Conservation (phyloP, 2,329 filamentous ascomycete species). For the Zasmidium angulare region DNA sequence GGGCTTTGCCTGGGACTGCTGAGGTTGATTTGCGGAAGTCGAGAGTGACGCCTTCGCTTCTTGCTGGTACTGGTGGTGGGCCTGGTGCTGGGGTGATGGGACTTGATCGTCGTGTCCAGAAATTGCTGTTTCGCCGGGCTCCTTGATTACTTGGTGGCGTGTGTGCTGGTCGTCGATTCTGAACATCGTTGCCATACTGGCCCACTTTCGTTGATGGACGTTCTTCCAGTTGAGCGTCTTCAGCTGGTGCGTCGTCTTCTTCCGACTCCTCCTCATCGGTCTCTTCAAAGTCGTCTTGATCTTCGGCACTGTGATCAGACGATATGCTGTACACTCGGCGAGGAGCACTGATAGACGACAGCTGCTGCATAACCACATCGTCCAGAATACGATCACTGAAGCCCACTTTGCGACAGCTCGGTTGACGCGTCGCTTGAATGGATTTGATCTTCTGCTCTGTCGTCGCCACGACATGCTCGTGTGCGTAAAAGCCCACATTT, state of each 20-base stretch:
- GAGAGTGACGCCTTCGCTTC: constrained; percentile 5
- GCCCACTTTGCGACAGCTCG: constrained; percentile 13
- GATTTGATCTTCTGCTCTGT: background rate
- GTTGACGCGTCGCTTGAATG: background rate
- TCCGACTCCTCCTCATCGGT: constrained; percentile 15
- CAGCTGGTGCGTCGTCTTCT: background rate
- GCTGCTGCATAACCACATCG: constrained; percentile 20
- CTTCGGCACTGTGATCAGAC: constrained; percentile 17
- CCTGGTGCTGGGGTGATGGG: background rate
- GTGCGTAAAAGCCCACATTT: too few species aligned
- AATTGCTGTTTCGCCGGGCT: background rate
- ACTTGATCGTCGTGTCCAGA: background rate
- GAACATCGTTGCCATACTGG: constrained; percentile 4
- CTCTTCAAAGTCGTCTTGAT: constrained; percentile 18
- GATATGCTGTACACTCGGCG: constrained; percentile 22
- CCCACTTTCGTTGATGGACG: background rate
- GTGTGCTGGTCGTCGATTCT: background rate
- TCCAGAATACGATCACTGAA: constrained; percentile 22
- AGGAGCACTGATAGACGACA: constrained; percentile 30
- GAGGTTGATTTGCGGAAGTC: constrained; percentile 12
- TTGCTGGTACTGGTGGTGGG: too few species aligned
- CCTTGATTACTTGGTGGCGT: constrained; percentile 5
- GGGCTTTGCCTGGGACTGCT: background rate
- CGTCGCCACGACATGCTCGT: background rate
- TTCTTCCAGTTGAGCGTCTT: background rate